A percentile compares a stretch with the other conserved stretches of the same genome.
Evolutionary conservation across 2,329 filamentous ascomycete species (phyloP).

Genomic region (Clathrospora elynae): DNA sequence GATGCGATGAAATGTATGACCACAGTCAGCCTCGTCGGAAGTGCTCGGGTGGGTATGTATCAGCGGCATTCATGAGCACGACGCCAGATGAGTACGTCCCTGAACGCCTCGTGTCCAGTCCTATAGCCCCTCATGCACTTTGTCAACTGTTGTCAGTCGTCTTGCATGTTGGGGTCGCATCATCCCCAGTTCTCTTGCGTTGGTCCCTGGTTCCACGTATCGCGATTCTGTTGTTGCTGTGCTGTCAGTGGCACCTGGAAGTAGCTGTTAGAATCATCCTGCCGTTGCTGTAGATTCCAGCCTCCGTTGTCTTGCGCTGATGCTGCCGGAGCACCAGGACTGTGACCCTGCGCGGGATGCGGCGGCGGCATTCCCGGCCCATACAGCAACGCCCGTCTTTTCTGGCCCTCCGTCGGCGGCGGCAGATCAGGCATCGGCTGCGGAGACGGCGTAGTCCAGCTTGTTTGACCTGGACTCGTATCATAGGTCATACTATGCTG

Average conservation of each 20-base stretch:
- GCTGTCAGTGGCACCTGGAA: constrained; percentile 6
- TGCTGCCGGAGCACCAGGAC: constrained; percentile 14
- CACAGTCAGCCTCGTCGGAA: too few species aligned
- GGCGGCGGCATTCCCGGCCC: constrained; percentile 29
- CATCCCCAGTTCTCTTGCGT: constrained; percentile 11
- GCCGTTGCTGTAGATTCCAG: constrained; percentile 7
- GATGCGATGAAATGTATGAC: too few species aligned
- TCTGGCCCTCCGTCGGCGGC: constrained; percentile 38
- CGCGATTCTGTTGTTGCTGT: constrained; percentile 8
- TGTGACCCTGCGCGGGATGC: constrained; percentile 13
- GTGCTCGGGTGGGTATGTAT: too few species aligned
- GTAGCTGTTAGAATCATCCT: constrained; percentile 6
- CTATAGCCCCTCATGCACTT: too few species aligned
- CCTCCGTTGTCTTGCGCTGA: constrained; percentile 3
- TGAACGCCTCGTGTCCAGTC: too few species aligned
- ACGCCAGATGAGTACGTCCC: too few species aligned
- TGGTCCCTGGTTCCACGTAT: constrained; percentile 3
- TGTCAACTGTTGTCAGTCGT: too few species aligned
- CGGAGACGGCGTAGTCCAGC: constrained; percentile 34
- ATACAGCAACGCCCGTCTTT: constrained; percentile 39
- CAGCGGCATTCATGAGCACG: too few species aligned
- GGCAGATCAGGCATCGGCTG: constrained; percentile 42
- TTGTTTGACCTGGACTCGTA: constrained; percentile 19
- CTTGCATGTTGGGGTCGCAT: too few species aligned
- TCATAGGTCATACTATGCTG: constrained; percentile 22